Base-by-base conservation (phyloP, 306 rosid genomes). In the Dryas alaskensis region DNA sequence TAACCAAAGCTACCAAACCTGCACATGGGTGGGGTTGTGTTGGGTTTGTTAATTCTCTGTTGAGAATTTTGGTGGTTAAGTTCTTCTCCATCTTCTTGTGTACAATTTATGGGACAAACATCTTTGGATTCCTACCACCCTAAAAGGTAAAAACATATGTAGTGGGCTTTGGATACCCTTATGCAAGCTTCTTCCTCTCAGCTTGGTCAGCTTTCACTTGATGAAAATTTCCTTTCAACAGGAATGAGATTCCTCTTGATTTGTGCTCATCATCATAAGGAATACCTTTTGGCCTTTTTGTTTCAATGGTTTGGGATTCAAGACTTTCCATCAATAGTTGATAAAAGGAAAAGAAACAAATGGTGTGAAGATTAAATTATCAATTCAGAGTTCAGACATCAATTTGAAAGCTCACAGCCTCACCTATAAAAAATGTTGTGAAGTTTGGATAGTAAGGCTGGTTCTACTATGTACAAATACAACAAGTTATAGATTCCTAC, bases 11-110 rank as follows among this genome's bases (percentile, higher is more conserved):
- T 1, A 73, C 4, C 9, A 66, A 79, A 62, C 50, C 31, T 1
- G 84, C 96, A 89, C 86, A 72, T 87, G 88, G 83, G 90, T 83
- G 85, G 86, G 94, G 88, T 58, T 79, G 61, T 59, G 61, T 19
- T 50, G 60, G 63, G 60, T 31, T 51, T 49, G 80, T 80, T 63
- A 77, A 74, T 73, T 83, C 57, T 64, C 73, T 76, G 53, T 79
- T 68, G 11, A 17, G 42, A 62, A 22, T 64, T 65, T 46, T 45
- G 47, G 44, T 42, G 8, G 51, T 42, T 70, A 25, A 43, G 43
- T 39, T 65, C 25, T 42, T 60, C 31, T 11, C 16, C 10, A 46
- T 7, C 73, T 60, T 76, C 64, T 51, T 13, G n/a, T 11, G 42
- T 62, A 48, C 72, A 27, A 27, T 40, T 39, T 5, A 17, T 47